Evolutionary conservation across 73 alveolate species (phyloP).

Genomic region (Paramecium biaurelia): DNA sequence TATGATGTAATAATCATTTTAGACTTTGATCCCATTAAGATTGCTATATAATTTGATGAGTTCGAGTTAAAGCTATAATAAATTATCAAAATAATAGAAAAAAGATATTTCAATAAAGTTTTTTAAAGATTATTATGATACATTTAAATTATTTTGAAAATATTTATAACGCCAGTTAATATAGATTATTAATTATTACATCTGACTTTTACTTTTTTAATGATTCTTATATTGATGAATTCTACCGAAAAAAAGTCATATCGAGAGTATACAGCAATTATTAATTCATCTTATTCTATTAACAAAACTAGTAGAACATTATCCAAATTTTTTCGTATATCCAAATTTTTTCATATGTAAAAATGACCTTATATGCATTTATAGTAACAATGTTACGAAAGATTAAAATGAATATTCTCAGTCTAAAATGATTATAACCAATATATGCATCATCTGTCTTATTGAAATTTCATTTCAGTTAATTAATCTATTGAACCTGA

Average conservation of each 20-base stretch:
- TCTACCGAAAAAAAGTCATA: no score
- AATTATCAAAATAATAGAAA: neutral
- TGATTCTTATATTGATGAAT: neutral
- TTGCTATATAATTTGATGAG: neutral
- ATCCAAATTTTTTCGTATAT: neutral
- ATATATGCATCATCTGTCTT: neutral
- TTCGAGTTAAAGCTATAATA: neutral
- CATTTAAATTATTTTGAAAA: constrained; percentile 36
- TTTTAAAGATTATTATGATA: constrained; percentile 45
- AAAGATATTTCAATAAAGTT: constrained; percentile 1
- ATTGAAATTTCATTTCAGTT: neutral
- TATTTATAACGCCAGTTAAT: no score
- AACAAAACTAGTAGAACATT: neutral
- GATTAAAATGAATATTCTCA: neutral
- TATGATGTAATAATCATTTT: neutral
- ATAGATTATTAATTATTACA: no score
- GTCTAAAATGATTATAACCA: neutral
- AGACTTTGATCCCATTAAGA: constrained; percentile 17
- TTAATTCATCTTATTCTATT: neutral
- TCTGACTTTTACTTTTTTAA: neutral
- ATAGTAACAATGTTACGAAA: neutral
- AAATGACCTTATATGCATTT: no score
- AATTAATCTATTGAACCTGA: neutral
- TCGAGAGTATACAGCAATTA: no score
- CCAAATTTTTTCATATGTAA: neutral